These are phyloP conservation scores for Pachysandra terminalis DNA, from an alignment of 164 flowering plant species.

Conservation along the genomic window DNA sequence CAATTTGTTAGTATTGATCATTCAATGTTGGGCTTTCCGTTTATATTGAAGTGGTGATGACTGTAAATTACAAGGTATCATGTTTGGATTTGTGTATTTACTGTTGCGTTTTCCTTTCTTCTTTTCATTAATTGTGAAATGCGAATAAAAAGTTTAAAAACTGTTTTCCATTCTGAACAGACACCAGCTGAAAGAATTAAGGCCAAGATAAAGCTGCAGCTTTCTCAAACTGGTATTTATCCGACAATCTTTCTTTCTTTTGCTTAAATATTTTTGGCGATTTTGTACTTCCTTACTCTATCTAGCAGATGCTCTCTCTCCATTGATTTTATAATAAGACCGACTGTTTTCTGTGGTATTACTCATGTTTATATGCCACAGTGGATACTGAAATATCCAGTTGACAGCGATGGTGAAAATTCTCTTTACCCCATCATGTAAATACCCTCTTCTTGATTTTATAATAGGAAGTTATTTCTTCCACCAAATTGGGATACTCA, in stretches of 20 bases:
- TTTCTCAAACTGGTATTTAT: slow-evolving; percentile 74
- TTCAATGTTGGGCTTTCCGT: neutral
- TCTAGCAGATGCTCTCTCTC: no score
- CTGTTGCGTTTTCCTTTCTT: neutral
- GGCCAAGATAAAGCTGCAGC: slow-evolving; percentile 91
- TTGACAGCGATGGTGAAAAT: no score
- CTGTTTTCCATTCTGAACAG: slow-evolving; percentile 34
- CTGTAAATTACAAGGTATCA: neutral
- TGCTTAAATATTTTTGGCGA: neutral
- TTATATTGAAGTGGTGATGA: neutral
- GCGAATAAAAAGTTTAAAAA: neutral
- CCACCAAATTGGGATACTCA: no score
- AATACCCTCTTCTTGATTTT: no score
- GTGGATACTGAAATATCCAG: no score
- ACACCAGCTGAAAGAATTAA: slow-evolving; percentile 84
- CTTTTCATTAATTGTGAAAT: neutral
- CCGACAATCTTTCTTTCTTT: neutral
- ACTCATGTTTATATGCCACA: no score
- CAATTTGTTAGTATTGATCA: no score
- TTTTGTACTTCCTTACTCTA: neutral
- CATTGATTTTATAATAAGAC: no score
- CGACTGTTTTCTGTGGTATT: no score
- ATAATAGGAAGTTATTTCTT: no score
- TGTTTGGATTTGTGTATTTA: neutral
- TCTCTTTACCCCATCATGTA: no score